Evolutionary conservation across 306 rosid species (phyloP), one percentile per base, ranked within the genome.

Genomic region (Vicia faba): DNA sequence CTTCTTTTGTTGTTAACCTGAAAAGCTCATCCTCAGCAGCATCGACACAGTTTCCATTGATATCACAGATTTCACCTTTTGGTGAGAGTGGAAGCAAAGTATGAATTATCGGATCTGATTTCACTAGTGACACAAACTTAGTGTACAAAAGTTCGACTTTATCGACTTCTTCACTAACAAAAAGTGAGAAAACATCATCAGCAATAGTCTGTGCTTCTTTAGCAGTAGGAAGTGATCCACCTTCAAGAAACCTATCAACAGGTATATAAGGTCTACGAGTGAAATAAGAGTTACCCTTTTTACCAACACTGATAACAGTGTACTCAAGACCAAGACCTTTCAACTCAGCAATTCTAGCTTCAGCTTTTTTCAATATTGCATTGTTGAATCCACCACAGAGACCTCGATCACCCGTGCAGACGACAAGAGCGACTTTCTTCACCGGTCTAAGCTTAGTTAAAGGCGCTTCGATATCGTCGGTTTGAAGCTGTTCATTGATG

Each of bases 121-220:
- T 92, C 9, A 89, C 96, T 61, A 92, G 63, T 0, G 96, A 92
- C 70, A 92, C 92, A 49, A 92, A 92, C 20, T 92, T 92, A 0
- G 97, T 87, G 81, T 89, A 92, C 54, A 92, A 49, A 58, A 89
- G 91, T 68, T 92, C 97, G 15, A 88, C 96, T 61, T 92, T 92
- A 67, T 92, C 96, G 6, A 89, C 96, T 57, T 92, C 97, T 56
- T 89, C 96, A 49, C 92, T 87, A 2, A 89, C 79, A 49, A 92
- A 92, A 31, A 91, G 86, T 7, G 97, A 85, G 78, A 92, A 92
- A 36, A 84, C 90, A 61, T 92, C 92, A 38, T 92, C 97, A 0
- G 97, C 97, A 8, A 92, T 92, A 39, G 97, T 84, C 35, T 92
- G 97, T 28, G 97, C 96, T 66, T 92, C 97, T 71, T 92, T 92